A percentile compares a stretch with the other conserved stretches of the same genome.
Evolutionary conservation across 371 early-diverging fungal species (phyloP).

Genomic region (Cokeromyces recurvatus): DNA sequence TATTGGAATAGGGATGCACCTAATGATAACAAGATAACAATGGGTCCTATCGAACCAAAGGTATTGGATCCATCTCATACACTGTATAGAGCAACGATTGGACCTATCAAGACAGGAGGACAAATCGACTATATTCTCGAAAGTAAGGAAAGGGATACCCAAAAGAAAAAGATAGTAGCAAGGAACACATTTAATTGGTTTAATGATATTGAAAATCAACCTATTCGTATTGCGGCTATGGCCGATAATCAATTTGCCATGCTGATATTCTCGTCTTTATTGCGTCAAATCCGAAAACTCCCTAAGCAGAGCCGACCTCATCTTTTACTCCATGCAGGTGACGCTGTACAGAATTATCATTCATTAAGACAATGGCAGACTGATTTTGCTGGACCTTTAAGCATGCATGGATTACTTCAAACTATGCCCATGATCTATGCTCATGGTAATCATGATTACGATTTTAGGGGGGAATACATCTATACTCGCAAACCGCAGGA

Average conservation of each 20-base stretch:
- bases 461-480: slow-evolving; percentile 38
- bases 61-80: slow-evolving; percentile 44
- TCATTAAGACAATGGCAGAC: slow-evolving; percentile 69
- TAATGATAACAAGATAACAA: neutral
- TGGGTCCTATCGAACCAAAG: slow-evolving; percentile 18
- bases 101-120: slow-evolving; percentile 27
- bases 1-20: too few relatives aligned
- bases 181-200: slow-evolving; percentile 30
- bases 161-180: slow-evolving; percentile 21
- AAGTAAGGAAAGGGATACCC: neutral
- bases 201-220: slow-evolving; percentile 13
- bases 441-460: slow-evolving; percentile 77
- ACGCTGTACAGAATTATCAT: slow-evolving; percentile 58
- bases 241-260: slow-evolving; percentile 63
- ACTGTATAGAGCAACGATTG: slow-evolving; percentile 48
- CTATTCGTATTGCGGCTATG: slow-evolving; percentile 54
- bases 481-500: slow-evolving; percentile 42
- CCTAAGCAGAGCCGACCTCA: slow-evolving; percentile 26
- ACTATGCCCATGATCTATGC: slow-evolving; percentile 64
- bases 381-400: slow-evolving; percentile 65
- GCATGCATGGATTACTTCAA: slow-evolving; percentile 50
- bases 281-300: slow-evolving; percentile 35
- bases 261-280: slow-evolving; percentile 43
- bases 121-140: slow-evolving; percentile 8
- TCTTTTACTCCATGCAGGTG: slow-evolving; percentile 62